Evolutionary conservation across 306 rosid genomes (phyloP).

Genomic region (Ziziphus jujuba): DNA sequence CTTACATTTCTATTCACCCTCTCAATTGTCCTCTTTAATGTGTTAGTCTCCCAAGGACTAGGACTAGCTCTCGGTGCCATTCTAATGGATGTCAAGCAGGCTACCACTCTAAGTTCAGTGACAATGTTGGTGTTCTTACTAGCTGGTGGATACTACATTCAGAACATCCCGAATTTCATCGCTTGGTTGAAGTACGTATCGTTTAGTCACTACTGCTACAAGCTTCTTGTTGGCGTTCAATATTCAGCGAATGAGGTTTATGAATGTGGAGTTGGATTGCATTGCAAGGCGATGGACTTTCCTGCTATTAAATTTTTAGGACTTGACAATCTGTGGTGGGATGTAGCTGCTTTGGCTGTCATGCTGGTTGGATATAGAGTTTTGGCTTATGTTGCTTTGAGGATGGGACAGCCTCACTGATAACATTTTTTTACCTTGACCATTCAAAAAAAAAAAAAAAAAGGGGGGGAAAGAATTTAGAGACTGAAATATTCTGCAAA

Average conservation of each 20-base stretch:
- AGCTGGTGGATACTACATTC: conserved; percentile 92
- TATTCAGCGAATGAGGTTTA: conserved; percentile 59
- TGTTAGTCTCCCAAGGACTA: conserved; percentile 81
- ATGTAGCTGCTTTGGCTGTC: conserved; percentile 68
- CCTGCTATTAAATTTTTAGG: conserved; percentile 60
- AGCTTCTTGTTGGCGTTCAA: conserved; percentile 76
- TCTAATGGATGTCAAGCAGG: conserved; percentile 81
- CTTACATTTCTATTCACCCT: conserved; percentile 62
- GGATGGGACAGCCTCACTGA: conserved; percentile 63
- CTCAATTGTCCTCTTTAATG: conserved; percentile 65
- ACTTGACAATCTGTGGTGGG: conserved; percentile 55
- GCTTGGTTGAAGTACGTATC: conserved; percentile 87
- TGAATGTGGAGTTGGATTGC: conserved; percentile 49
- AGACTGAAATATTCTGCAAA: conserved; percentile 18
- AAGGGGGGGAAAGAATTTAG: not conserved
- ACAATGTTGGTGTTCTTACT: conserved; percentile 75
- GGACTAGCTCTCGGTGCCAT: conserved; percentile 91
- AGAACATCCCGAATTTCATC: conserved; percentile 66
- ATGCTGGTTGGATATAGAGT: conserved; percentile 80
- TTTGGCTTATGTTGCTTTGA: conserved; percentile 72
- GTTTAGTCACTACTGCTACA: conserved; percentile 73
- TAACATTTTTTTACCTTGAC: conserved; percentile 13
- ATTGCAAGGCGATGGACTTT: conserved; percentile 57
- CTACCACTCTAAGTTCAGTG: conserved; percentile 82
- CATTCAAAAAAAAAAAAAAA: not conserved